Evolutionary conservation across 257 asterid genomes (phyloP), one percentile per base, ranked within the genome.

Genomic region (Solanum bulbocastanum): DNA sequence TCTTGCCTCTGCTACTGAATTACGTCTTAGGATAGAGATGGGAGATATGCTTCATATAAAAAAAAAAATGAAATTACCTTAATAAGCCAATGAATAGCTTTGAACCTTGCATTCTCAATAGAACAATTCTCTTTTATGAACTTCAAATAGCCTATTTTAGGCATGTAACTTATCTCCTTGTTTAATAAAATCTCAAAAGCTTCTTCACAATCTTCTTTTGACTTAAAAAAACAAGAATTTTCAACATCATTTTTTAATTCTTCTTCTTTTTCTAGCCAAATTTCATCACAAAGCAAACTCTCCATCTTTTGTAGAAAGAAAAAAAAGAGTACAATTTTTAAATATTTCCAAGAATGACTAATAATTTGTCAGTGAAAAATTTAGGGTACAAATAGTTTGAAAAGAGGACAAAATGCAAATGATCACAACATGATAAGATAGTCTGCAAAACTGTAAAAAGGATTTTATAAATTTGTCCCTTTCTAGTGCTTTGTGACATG

Each of bases 231-330:
- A n/a, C 68, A 56, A 85, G 4, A 37, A 16, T 60, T 58, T 40
- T 8, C 85, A 46, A 27, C 11, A 58, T 37, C 4, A 62, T 82
- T 32, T 13, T 37, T 15, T 3, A 69, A 14, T 30, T 7, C 75
- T 69, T 14, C 75, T 68, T 68, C 75, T 49, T 49, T 49, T 68
- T 69, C 39, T 30, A 91, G 86, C 93, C 94, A 95, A 20, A 88
- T 91, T 87, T 96, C 99, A 72, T 92, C 89, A 91, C 99, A 96
- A 4, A 94, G 86, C 20, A 93, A 87, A 88, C 88, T 91, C 27
- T 92, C 94, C 95, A 93, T 90, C 49, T 76, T 86, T 69, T 14
- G 5, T 69, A 8, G 35, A 60, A 2, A n/a, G 14, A 0, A 16
- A 44, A 7, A 44, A 15, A 42, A 4, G 15, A 3, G 18, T 44